A percentile compares a stretch with the other conserved stretches of the same genome.
Conservation (phyloP, 495 filamentous ascomycete species). For the Penicillium waksmanii region DNA sequence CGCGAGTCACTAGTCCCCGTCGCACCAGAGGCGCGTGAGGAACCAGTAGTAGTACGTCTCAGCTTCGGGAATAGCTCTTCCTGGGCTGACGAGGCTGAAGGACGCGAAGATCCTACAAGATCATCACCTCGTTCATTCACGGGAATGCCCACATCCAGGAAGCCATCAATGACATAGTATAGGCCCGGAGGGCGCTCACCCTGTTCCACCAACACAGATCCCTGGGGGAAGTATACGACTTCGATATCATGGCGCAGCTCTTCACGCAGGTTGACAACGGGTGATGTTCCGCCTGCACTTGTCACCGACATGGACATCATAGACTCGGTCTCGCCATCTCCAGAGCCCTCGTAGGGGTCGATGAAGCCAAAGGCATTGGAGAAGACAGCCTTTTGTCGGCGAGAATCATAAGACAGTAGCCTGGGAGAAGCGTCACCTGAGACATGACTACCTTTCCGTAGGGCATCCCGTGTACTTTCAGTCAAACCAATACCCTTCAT, state of each 20-base stretch:
- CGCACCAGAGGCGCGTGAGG: constrained; percentile 43
- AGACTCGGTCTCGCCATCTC: constrained; percentile 86
- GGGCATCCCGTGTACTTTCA: constrained; percentile 57
- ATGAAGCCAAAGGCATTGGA: constrained; percentile 92
- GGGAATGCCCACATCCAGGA: constrained; percentile 86
- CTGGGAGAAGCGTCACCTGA: constrained; percentile 85
- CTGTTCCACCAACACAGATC: constrained; percentile 94
- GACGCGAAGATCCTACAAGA: constrained; percentile 40
- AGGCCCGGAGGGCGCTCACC: constrained; percentile 93
- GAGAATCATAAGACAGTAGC: constrained; percentile 83
- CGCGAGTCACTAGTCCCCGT: constrained; percentile 42
- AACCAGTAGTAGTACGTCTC: constrained; percentile 50
- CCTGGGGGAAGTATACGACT: constrained; percentile 95
- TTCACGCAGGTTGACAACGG: constrained; percentile 60
- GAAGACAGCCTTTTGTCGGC: constrained; percentile 82
- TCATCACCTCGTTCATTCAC: constrained; percentile 55
- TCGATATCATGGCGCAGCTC: constrained; percentile 93
- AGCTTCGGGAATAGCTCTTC: constrained; percentile 55
- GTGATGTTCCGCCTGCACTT: constrained; percentile 55
- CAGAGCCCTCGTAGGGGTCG: constrained; percentile 81
- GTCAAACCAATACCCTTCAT: constrained; percentile 91
- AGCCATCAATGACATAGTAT: constrained; percentile 98
- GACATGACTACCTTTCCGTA: constrained; percentile 61
- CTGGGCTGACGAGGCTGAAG: constrained; percentile 30
- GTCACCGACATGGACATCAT: constrained; percentile 69